phyloP scores from a whole-genome alignment of 257 asterid species.

The Jacaranda mimosifolia region DNA sequence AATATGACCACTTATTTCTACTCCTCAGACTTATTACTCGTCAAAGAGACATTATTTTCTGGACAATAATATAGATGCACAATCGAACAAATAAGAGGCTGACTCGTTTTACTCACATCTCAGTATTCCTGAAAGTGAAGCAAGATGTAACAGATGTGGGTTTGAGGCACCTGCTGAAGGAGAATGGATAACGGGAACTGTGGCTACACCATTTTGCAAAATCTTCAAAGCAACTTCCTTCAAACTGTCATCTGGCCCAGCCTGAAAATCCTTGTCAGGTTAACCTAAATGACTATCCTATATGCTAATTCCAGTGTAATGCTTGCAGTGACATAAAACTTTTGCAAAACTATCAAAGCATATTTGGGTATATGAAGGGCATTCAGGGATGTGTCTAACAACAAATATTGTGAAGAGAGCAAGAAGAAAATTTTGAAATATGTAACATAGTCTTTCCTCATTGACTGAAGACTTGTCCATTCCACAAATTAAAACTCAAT shows the following conservation, averaged over 20 bases:
- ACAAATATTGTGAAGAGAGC: neutral
- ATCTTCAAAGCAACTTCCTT: slow-evolving; percentile 84
- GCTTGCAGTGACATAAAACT: slow-evolving; percentile 4
- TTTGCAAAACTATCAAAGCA: neutral
- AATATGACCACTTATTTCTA: slow-evolving; percentile 13
- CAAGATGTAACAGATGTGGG: slow-evolving; percentile 84
- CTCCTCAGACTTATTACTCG: slow-evolving; percentile 1
- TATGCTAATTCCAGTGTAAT: slow-evolving; percentile 19
- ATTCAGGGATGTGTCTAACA: neutral
- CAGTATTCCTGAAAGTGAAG: slow-evolving; percentile 89
- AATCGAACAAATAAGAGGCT: neutral
- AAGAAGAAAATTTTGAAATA: neutral
- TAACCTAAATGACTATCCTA: slow-evolving; percentile 29
- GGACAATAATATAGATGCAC: neutral
- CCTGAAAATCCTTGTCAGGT: slow-evolving; percentile 58
- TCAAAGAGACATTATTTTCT: neutral
- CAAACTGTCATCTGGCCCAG: slow-evolving; percentile 84
- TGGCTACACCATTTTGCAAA: slow-evolving; percentile 79
- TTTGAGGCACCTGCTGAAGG: slow-evolving; percentile 71
- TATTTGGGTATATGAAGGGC: too few relatives aligned
- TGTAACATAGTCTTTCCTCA: neutral
- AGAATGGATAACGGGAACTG: slow-evolving; percentile 89
- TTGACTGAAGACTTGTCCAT: neutral
- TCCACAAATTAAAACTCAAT: neutral
- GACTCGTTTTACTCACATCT: slow-evolving; percentile 58